phyloP scores from a whole-genome alignment of 495 filamentous ascomycete genomes.

The Penicillium maclennaniae region DNA sequence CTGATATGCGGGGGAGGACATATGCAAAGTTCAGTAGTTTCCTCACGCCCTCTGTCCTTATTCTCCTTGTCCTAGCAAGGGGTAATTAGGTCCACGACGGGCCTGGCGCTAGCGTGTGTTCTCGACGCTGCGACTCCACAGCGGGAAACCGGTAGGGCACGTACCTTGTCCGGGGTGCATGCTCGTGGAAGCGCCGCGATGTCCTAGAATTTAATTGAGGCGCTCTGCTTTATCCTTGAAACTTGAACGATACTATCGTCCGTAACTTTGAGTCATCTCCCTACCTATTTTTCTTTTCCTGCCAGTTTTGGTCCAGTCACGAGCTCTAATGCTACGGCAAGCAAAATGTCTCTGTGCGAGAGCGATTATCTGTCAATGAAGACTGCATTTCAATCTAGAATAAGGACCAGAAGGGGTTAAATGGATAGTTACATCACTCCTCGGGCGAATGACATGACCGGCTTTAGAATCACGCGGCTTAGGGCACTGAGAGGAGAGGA shows the following conservation, averaged over 20 bases:
- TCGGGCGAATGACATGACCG: background rate
- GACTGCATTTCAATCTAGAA: slow-evolving; percentile 28
- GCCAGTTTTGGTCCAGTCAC: no score
- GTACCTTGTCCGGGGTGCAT: background rate
- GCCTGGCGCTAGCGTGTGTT: background rate
- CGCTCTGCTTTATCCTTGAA: no score
- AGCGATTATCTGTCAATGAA: slow-evolving; percentile 16
- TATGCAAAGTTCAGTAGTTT: slow-evolving; percentile 8
- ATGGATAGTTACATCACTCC: background rate
- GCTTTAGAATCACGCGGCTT: slow-evolving; percentile 3
- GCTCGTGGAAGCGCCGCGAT: background rate
- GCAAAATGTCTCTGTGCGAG: background rate
- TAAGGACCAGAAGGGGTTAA: background rate
- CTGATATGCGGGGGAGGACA: slow-evolving; percentile 2
- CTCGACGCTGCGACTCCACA: slow-evolving; percentile 2
- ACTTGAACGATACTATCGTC: no score
- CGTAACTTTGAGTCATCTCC: no score
- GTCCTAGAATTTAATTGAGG: background rate
- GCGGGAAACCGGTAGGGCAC: background rate
- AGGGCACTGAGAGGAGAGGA: slow-evolving; percentile 3
- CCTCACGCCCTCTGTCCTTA: background rate
- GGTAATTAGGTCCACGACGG: background rate
- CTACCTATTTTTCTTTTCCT: no score
- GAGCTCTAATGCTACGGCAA: no score
- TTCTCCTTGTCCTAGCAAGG: background rate